Evolutionary conservation across 176 grass and related monocot genomes (phyloP).

Genomic region (Pontederia crassipes): DNA sequence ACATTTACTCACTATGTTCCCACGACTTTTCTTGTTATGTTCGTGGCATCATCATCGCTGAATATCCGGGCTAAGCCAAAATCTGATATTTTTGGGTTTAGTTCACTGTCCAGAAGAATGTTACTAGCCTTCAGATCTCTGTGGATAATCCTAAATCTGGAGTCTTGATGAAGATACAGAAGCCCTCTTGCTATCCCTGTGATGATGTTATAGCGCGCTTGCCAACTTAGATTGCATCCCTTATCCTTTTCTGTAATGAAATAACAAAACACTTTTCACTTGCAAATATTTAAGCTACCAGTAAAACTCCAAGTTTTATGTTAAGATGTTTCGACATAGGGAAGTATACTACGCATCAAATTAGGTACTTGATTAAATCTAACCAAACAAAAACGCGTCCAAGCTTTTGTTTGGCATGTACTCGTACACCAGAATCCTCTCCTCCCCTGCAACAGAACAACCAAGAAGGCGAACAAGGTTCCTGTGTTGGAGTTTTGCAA

Average conservation of each 20-base stretch:
- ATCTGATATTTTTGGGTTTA: constrained; percentile 5
- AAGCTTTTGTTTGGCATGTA: background rate
- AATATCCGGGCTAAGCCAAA: constrained; percentile 4
- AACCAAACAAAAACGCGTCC: constrained; percentile 4
- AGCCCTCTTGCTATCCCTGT: background rate
- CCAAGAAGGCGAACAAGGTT: too few species aligned
- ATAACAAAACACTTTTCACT: background rate
- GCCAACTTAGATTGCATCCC: background rate
- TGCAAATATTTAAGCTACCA: background rate
- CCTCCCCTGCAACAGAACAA: too few species aligned
- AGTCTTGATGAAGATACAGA: too few species aligned
- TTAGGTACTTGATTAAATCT: too few species aligned
- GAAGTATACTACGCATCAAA: background rate
- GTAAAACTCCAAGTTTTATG: background rate
- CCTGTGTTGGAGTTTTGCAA: too few species aligned
- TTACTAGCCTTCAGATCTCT: background rate
- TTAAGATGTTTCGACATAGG: background rate
- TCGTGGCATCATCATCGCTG: background rate
- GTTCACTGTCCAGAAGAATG: background rate
- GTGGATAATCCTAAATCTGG: too few species aligned
- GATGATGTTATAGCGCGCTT: background rate
- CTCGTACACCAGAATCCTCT: too few species aligned
- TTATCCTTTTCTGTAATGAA: background rate
- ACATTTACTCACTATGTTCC: constrained; percentile 1
- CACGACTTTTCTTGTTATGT: background rate